Base-by-base conservation (phyloP, 2,329 filamentous ascomycete species). In the Diaporthe sp. region DNA sequence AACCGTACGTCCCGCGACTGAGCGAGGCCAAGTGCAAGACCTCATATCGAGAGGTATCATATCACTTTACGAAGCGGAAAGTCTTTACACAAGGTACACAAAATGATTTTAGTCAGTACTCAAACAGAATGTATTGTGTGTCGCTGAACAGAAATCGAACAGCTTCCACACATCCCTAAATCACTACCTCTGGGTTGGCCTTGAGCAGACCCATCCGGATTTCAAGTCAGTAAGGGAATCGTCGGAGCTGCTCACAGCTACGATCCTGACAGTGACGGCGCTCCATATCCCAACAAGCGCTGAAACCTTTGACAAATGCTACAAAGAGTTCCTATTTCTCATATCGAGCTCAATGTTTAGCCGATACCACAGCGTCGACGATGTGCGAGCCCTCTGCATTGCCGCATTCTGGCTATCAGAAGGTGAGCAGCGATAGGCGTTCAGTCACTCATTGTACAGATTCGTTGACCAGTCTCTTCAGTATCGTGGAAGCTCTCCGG, bases 381-480 rank as follows among this genome's bases (percentile, higher is more conserved):
- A 89, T 74, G 86, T 92, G 28, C 87, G 90, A 3, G 91, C 87
- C 1, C 85, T 92, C 9, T 91, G 89, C 76, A 88, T 92, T 28
- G 90, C 88, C 1, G 89, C 90, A 1, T 92, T 92, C 78, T 92
- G 90, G 90, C 82, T 92, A 3, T 89, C 89, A 3, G 90, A 92
- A 25, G 47, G 47, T 52, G 47, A 52, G 47, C 12, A 52, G n/a
- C 12, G 47, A 6, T 13, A 25, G n/a, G n/a, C 3, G 25, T 13
- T 25, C 47, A 52, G 10, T 1, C 5, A 25, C 25, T 52, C 7
- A 25, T 52, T 5, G 13, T 25, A 25, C 22, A 25, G 22, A 52
- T 52, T 25, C 47, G 47, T 25, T 52, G 10, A 52, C 10, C 5
- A 52, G n/a, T 8, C n/a, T 52, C n/a, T 4, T 25, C n/a, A 52